A percentile compares a stretch with the other conserved stretches of the same genome.
Evolutionary conservation across 1,284 basidiomycete genomes (phyloP).

Genomic region (Leccinum pachyderme): DNA sequence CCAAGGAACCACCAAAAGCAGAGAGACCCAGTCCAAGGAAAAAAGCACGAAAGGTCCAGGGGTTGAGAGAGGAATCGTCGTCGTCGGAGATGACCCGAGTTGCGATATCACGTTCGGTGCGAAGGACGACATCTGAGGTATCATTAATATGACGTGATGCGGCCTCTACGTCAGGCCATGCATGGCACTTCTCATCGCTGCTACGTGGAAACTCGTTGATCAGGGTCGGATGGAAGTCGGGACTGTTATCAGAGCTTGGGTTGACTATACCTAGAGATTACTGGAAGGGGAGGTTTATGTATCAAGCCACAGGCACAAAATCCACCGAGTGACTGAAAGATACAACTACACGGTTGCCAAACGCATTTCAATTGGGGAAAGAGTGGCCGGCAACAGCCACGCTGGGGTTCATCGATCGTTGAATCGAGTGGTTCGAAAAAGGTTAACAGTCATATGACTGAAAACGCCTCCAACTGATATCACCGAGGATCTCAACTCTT

Average conservation of each 20-base stretch:
- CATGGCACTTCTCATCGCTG: conserved; percentile 33
- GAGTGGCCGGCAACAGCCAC: background rate
- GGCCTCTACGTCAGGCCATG: conserved; percentile 35
- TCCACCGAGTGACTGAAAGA: background rate
- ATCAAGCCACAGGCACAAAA: background rate
- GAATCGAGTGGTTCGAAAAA: background rate
- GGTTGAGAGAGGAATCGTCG: conserved; percentile 56
- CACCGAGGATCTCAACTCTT: background rate
- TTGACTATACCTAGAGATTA: conserved; percentile 6
- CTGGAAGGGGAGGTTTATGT: background rate
- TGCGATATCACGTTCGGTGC: conserved; percentile 47
- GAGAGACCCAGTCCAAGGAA: conserved; percentile 62
- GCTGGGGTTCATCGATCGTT: background rate
- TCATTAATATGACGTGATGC: conserved; percentile 17
- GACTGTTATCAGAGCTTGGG: background rate
- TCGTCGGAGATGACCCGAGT: conserved; percentile 51
- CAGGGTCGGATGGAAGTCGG: background rate
- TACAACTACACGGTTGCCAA: background rate
- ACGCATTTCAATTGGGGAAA: background rate
- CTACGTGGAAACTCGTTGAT: background rate
- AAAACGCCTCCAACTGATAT: background rate
- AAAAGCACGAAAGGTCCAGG: conserved; percentile 57
- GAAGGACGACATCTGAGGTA: conserved; percentile 33
- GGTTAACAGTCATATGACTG: background rate
- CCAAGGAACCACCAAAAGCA: conserved; percentile 56